Percentiles rank a stretch among this genome's conserved stretches.
Conservation (phyloP, 495 filamentous ascomycete genomes). For the Aspergillus campestris region DNA sequence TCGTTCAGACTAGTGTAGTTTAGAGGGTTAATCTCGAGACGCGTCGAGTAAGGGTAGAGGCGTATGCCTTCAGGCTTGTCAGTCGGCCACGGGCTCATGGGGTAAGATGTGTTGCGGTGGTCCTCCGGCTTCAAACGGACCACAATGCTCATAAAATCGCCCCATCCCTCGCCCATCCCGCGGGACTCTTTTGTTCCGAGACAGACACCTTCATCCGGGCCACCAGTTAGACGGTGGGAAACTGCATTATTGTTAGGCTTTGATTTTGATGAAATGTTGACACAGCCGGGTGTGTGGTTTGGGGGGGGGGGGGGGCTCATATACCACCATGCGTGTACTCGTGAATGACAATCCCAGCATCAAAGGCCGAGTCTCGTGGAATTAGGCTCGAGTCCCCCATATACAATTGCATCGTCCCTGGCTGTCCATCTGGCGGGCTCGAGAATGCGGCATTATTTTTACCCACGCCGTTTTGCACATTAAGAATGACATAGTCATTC, state of each 20-base stretch:
- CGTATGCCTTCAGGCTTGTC: conserved; percentile 36
- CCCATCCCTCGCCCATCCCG: conserved; percentile 50
- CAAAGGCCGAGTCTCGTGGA: conserved; percentile 37
- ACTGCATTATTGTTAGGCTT: conserved; percentile 1
- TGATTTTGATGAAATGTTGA: not conserved
- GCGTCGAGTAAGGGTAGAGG: conserved; percentile 43
- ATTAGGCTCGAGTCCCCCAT: conserved; percentile 14
- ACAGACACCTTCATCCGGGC: conserved; percentile 40
- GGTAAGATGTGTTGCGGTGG: conserved; percentile 37
- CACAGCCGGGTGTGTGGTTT: too few species aligned
- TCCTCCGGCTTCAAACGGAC: conserved; percentile 40
- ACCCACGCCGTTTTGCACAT: conserved; percentile 44
- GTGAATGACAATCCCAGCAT: conserved; percentile 42
- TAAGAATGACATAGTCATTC: conserved; percentile 44
- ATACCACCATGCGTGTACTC: conserved; percentile 30
- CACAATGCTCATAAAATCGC: conserved; percentile 44
- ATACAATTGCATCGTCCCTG: conserved; percentile 39
- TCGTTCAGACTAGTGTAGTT: conserved; percentile 21
- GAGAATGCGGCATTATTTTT: conserved; percentile 37
- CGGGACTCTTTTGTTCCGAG: conserved; percentile 35
- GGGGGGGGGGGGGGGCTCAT: not conserved
- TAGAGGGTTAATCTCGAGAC: conserved; percentile 34
- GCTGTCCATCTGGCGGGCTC: conserved; percentile 40
- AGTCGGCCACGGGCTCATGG: conserved; percentile 34
- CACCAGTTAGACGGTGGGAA: conserved; percentile 49